Evolutionary conservation across 108 stramenopile genomes (phyloP).

Genomic region (Seminavis robusta): DNA sequence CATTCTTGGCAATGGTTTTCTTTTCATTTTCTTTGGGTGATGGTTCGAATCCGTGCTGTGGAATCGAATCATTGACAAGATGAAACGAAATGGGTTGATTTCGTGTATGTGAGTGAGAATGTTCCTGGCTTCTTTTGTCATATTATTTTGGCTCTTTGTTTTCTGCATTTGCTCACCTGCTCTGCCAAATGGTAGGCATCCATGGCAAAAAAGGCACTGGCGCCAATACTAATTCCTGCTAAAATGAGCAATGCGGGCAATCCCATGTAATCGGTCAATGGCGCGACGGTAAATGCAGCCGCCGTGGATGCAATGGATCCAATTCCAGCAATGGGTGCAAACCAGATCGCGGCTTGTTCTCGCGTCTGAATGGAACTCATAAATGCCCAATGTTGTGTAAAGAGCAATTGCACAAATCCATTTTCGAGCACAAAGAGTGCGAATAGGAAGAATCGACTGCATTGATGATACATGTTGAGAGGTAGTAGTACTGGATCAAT

Average conservation of each 20-base stretch:
- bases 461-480: no score
- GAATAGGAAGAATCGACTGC: neutral
- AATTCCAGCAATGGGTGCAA: conserved; percentile 73
- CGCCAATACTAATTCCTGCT: conserved; percentile 39
- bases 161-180: no score
- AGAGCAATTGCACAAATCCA: conserved; percentile 72
- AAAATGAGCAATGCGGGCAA: conserved; percentile 50
- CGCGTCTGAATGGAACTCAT: conserved; percentile 67
- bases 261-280: conserved; percentile 34
- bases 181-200: conserved; percentile 45
- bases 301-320: conserved; percentile 60
- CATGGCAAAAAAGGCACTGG: conserved; percentile 35
- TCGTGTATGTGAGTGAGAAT: no score
- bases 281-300: conserved; percentile 47
- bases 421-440: conserved; percentile 73
- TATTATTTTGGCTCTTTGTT: no score
- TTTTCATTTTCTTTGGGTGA: conserved; percentile 16
- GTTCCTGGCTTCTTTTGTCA: no score
- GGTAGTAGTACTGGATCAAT: no score
- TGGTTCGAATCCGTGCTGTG: conserved; percentile 48
- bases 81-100: no score
- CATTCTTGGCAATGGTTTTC: conserved; percentile 5
- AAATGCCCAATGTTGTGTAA: conserved; percentile 85
- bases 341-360: conserved; percentile 64
- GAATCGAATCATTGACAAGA: conserved; percentile 72